Conservation (phyloP, 23 red algal species). For the Pyropia yezoensis region DNA sequence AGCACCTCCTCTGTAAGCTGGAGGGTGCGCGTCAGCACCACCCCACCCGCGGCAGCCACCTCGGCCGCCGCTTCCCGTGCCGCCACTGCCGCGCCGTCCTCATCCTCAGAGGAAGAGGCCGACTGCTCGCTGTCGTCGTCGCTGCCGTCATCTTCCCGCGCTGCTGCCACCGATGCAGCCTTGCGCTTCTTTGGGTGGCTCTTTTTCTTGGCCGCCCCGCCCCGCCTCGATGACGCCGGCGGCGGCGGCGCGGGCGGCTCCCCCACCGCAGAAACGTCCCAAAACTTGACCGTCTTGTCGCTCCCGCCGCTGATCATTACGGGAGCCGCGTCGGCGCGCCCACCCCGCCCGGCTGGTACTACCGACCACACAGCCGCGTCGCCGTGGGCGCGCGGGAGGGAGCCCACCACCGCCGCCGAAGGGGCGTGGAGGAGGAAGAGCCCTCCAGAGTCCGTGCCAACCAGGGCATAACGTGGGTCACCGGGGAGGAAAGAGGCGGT, state of each 20-base stretch:
- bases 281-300: constrained; percentile 66
- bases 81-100: too few relatives aligned
- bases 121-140: too few relatives aligned
- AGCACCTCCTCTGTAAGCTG: constrained; percentile 72
- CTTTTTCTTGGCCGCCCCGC: not conserved
- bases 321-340: constrained; percentile 4
- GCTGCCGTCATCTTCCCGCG: too few relatives aligned
- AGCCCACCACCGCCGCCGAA: constrained; percentile 27
- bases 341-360: too few relatives aligned
- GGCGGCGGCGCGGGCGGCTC: not conserved
- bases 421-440: constrained; percentile 33
- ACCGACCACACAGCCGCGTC: constrained; percentile 24
- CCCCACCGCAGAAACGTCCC: constrained; percentile 25
- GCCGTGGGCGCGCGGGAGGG: constrained; percentile 27
- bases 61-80: too few relatives aligned
- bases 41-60: constrained; percentile 2
- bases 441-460: constrained; percentile 49
- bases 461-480: constrained; percentile 8
- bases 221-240: not conserved
- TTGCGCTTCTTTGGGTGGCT: too few relatives aligned
- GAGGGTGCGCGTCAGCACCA: constrained; percentile 34
- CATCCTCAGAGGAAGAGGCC: too few relatives aligned
- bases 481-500: constrained; percentile 16
- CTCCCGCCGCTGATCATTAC: constrained; percentile 53
- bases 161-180: too few relatives aligned